These are phyloP conservation scores for Parmelia sp. DNA, from an alignment of 495 filamentous ascomycete genomes.

Conservation along the genomic window DNA sequence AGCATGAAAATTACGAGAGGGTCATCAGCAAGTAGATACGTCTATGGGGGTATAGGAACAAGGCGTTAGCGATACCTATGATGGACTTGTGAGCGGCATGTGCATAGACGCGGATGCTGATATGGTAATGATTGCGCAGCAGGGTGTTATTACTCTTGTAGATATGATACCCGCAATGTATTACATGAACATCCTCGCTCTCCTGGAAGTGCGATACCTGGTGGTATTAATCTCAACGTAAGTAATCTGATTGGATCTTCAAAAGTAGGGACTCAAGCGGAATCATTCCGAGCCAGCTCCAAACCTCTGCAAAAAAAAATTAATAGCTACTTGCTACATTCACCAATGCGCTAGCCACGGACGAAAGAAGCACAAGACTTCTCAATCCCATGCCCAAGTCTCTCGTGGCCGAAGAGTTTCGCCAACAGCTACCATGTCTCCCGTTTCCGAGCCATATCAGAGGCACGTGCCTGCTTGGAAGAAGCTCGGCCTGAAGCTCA, in stretches of 20 bases:
- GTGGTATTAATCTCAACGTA: background rate
- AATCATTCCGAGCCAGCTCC: constrained; percentile 1
- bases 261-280: no score
- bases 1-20: constrained; percentile 63
- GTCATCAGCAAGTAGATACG: constrained; percentile 48
- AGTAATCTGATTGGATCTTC: no score
- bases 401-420: background rate
- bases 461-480: constrained; percentile 67
- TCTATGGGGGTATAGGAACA: background rate
- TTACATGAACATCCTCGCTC: background rate
- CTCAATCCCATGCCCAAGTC: background rate
- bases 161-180: background rate
- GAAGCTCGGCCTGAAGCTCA: constrained; percentile 68
- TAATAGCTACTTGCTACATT: no score
- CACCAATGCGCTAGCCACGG: no score
- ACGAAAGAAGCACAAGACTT: background rate
- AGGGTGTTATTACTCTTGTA: background rate
- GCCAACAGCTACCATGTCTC: constrained; percentile 22
- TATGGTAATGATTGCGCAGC: background rate
- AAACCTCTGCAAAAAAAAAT: background rate
- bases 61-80: constrained; percentile 5
- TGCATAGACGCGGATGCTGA: constrained; percentile 6
- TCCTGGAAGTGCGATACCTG: background rate
- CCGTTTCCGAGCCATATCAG: constrained; percentile 24
- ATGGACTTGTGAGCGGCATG: constrained; percentile 23